Evolutionary conservation across 1,284 basidiomycete genomes (phyloP), one percentile per base, ranked within the genome.

Genomic region (Neolentinus lepideus): DNA sequence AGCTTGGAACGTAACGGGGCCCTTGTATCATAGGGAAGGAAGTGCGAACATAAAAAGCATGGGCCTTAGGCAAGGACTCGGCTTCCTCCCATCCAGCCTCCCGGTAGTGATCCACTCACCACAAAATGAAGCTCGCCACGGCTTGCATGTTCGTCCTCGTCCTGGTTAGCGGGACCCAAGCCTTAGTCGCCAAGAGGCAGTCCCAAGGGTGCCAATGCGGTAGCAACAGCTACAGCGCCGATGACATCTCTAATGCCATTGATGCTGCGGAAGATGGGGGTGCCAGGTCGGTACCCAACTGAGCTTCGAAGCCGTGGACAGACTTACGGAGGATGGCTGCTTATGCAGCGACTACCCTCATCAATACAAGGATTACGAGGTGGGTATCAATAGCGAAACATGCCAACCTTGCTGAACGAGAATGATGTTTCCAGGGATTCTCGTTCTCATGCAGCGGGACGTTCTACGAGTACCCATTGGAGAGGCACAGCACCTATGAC

Each of bases 401-500:
- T 35, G 33, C 9, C 16, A 35, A 16, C 9, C 9, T 35, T 9
- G 9, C 33, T 35, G 33, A 16, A 35, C 33, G 33, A 16, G 33
- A 35, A 9, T 16, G 33, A 9, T 9, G 9, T 35, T 35, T 9
- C 8, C 33, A 68, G 64, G 64, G 61, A 24, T 68, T 68, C 60
- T 59, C 58, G 8, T 67, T 66, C 60, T 64, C 64, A 3, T 68
- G 67, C 60, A 52, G 55, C 8, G 63, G 64, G 11, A 62, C 64
- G 27, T 71, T 68, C 64, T 71, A 64, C 52, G 69, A 72, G 58
- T 74, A 63, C 57, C 72, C 69, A 21, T 61, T 73, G 26, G 59
- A 69, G 60, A 59, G 61, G 10, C 66, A 66, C 31, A 46, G 58
- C 1, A 61, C 62, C 6, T 73, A 74, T 61, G 64, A 54, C 14